Evolutionary conservation across 805 yeast genomes (phyloP), one percentile per base, ranked within the genome.

Genomic region (Teunomyces pallodes): DNA sequence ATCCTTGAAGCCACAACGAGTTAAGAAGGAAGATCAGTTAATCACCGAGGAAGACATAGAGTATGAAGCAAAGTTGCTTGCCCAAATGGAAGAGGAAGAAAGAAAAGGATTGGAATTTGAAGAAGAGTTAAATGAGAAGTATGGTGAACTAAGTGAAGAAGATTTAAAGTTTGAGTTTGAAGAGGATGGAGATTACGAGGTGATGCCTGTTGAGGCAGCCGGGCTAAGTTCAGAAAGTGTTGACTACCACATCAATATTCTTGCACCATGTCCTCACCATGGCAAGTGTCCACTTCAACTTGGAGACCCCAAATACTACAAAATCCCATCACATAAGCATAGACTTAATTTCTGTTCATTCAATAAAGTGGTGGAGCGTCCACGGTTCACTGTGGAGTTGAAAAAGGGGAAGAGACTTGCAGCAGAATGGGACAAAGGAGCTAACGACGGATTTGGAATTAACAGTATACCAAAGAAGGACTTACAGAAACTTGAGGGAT

Each of bases 191-290:
- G 69, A 67, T 9, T 59, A 49, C 38, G 68, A 67, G 10, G 58
- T 67, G 4, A 43, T 65, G 7, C 61, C 61, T 1, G 56, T 55
- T 24, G 58, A n/a, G 1, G 48, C 46, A 17, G 43, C 46, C 20
- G 45, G 36, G 5, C 47, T 57, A 7, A 36, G 54, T 12, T 13
- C 54, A 3, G 66, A 62, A 31, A 58, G 65, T 31, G 68, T 67
- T 39, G 66, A 78, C 60, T 75, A 78, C 59, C 84, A 85, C 54
- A 59, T 90, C 44, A 77, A 79, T 36, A 75, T 92, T 7, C 61
- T 92, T 14, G 96, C 96, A 0, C 99, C 99, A 3, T 94, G 97
- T 61, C 67, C 92, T 0, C 97, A 94, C 62, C 96, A 90, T 58
- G 80, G 84, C 9, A 77, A 74, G 54, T 91, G 97, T 59, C 97